These are phyloP conservation scores for Neostapfia colusana DNA, from an alignment of 176 grass and related monocot species.

Conservation along the genomic window DNA sequence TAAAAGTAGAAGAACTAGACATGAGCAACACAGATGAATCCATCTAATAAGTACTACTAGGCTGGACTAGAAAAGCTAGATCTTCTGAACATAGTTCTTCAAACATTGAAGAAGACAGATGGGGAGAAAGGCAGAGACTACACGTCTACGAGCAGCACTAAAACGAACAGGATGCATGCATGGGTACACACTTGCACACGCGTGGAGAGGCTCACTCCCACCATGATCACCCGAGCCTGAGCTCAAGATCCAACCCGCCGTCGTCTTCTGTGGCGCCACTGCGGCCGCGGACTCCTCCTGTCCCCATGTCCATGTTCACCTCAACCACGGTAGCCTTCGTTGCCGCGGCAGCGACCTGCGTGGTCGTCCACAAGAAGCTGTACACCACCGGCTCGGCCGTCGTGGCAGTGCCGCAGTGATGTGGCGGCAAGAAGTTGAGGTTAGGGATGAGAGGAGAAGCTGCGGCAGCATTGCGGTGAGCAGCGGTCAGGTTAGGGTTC, in stretches of 20 bases:
- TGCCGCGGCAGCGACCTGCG: background rate
- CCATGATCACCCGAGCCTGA: conserved; percentile 50
- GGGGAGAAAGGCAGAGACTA: too few species aligned
- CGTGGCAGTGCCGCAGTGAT: too few species aligned
- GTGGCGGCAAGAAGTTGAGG: conserved; percentile 37
- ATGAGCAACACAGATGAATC: too few species aligned
- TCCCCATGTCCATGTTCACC: conserved; percentile 39
- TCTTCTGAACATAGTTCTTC: too few species aligned
- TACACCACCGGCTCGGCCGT: conserved; percentile 13
- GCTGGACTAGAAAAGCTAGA: too few species aligned
- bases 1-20: too few species aligned
- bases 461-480: conserved; percentile 1
- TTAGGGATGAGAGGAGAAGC: conserved; percentile 28
- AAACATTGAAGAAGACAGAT: too few species aligned
- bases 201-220: background rate
- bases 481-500: background rate
- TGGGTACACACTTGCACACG: background rate
- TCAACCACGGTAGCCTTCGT: background rate
- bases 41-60: too few species aligned
- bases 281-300: background rate
- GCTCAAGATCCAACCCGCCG: conserved; percentile 54
- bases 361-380: conserved; percentile 36
- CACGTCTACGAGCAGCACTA: too few species aligned
- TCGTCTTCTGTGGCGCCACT: background rate
- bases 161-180: background rate